These are phyloP conservation scores for Iberis pinnata DNA, from an alignment of 345 rosid species.

Conservation along the genomic window DNA sequence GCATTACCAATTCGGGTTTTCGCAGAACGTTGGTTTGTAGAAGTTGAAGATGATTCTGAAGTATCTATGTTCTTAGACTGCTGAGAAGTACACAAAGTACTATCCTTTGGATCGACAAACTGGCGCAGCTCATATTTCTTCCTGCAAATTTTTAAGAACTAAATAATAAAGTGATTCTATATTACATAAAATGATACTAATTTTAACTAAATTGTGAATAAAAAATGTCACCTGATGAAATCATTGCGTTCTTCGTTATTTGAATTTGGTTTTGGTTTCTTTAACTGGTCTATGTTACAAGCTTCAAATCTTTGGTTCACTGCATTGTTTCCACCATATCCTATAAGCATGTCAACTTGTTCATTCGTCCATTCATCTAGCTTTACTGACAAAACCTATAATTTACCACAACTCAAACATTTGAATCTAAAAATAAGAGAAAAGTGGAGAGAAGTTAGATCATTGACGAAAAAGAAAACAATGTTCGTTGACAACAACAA, in stretches of 20 bases:
- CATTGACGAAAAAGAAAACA: too few species aligned
- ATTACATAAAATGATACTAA: background rate
- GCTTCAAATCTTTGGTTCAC: conserved; percentile 80
- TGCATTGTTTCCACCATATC: conserved; percentile 63
- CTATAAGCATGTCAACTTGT: conserved; percentile 55
- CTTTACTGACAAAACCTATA: conserved; percentile 80
- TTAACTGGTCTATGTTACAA: conserved; percentile 43
- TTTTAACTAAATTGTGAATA: background rate
- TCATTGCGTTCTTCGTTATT: conserved; percentile 68
- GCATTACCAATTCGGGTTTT: conserved; percentile 66
- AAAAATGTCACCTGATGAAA: conserved; percentile 57
- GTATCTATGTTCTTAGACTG: conserved; percentile 16
- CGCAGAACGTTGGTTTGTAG: conserved; percentile 31
- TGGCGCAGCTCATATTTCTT: conserved; percentile 75
- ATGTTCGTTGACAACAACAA: too few species aligned
- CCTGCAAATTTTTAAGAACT: conserved; percentile 38
- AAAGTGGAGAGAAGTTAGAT: conserved; percentile 9
- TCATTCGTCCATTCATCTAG: conserved; percentile 97
- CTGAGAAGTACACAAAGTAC: conserved; percentile 36
- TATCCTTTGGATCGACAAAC: conserved; percentile 43
- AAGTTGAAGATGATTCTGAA: conserved; percentile 32
- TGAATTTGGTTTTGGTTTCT: conserved; percentile 75
- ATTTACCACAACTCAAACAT: background rate
- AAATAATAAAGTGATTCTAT: background rate
- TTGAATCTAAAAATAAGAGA: conserved; percentile 7